A percentile compares a stretch with the other conserved stretches of the same genome.
These are phyloP conservation scores for Penicillium decumbens DNA, from an alignment of 2,329 filamentous ascomycete genomes.

Conservation along the genomic window DNA sequence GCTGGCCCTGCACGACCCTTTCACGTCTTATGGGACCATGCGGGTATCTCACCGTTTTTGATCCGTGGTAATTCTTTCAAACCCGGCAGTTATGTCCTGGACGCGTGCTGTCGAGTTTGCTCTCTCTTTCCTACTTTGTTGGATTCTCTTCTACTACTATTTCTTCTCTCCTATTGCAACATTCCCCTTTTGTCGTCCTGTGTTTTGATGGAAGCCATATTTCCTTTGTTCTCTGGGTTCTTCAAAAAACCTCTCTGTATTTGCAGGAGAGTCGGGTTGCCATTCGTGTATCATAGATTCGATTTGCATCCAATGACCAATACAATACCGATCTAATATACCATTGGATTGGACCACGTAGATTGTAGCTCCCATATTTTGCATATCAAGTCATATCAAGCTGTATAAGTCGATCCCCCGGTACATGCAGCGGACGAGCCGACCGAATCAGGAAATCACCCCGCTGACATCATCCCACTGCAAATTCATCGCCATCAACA, in stretches of 20 bases:
- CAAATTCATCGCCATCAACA: slow-evolving; percentile 1
- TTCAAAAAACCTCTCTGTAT: slow-evolving; percentile 18
- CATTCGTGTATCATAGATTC: slow-evolving; percentile 36
- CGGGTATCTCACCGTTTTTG: slow-evolving; percentile 5
- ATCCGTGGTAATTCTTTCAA: not conserved
- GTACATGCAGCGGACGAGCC: slow-evolving; percentile 17
- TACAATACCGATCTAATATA: slow-evolving; percentile 24
- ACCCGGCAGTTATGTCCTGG: slow-evolving; percentile 10
- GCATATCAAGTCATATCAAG: not conserved
- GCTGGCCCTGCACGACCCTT: slow-evolving; percentile 22
- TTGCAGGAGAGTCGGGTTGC: slow-evolving; percentile 22
- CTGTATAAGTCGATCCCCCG: not conserved
- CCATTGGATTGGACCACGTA: not conserved
- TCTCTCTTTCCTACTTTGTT: slow-evolving; percentile 10
- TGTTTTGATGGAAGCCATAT: slow-evolving; percentile 23
- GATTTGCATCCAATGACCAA: slow-evolving; percentile 25
- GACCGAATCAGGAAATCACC: slow-evolving; percentile 12
- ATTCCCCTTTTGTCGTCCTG: slow-evolving; percentile 21
- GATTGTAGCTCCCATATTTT: too few relatives aligned
- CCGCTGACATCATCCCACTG: slow-evolving; percentile 29
- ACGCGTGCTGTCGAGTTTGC: slow-evolving; percentile 13
- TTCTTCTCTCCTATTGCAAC: slow-evolving; percentile 19
- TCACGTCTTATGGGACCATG: slow-evolving; percentile 4
- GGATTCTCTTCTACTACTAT: slow-evolving; percentile 16
- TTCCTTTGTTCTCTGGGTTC: slow-evolving; percentile 28